Base-by-base conservation (phyloP, 129 eudicot genomes). In the Kitagawia praeruptora region DNA sequence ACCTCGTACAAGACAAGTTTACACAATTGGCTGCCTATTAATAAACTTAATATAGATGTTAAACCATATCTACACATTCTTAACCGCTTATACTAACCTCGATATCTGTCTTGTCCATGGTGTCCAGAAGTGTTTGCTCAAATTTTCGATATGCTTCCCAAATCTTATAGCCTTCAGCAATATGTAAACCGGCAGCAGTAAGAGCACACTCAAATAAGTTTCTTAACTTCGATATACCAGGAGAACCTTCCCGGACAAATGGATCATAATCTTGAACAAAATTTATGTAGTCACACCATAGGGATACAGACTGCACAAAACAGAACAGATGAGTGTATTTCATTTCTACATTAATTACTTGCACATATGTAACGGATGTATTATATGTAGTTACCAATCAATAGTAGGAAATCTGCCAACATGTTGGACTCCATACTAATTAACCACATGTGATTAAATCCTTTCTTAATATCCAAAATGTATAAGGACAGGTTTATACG, bases 131-230 rank as follows among this genome's bases (percentile, higher is more conserved):
- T 48, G 88, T 85, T 84, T 85, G 90, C 84, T 95, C 97, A 83
- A 86, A 95, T 44, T 85, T 89, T 84, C 84, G 84, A 85, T 92
- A 95, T 21, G 91, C 77, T 81, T 90, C 97, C 93, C 97, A 95
- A 85, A 95, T 85, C 77, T 86, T 87, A 81, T 85, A 82, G 80
- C 99, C 97, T 85, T 89, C 96, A 81, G 92, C 54, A 81, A 95
- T 87, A 89, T 95, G 99, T 81, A 90, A 89, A 75, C 99, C 97
- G 80, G 89, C 89, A 69, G 97, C 99, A 77, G 85, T 89, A 77
- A 92, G 87, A 75, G 97, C 99, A 81, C 90, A 94, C 89, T 95
- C 97, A 79, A 95, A 95, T 39, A 95, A 88, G 80, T 90, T 85
- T 80, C 97, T 90, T 67, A 87, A 86, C 84, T 92, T 95, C 27